phyloP scores from a whole-genome alignment of 2,329 filamentous ascomycete species.

The Magnaporthiopsis incrustans region DNA sequence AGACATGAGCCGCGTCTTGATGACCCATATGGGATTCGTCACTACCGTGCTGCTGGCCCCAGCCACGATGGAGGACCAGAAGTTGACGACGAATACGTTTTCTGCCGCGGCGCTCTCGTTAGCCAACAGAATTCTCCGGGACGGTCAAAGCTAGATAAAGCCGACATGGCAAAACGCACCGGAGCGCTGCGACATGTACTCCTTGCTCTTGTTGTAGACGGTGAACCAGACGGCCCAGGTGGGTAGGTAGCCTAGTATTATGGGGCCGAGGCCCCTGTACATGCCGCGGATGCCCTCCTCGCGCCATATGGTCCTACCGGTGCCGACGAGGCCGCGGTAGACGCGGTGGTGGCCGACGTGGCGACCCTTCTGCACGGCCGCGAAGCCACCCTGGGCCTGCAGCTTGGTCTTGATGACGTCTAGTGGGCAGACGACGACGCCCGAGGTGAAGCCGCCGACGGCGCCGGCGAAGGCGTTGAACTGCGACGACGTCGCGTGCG shows the following conservation, averaged over 20 bases:
- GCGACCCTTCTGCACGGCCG: constrained; percentile 38
- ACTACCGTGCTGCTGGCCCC: constrained; percentile 88
- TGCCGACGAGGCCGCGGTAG: constrained; percentile 83
- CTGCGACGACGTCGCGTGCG: constrained; percentile 48
- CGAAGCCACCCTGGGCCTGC: constrained; percentile 86
- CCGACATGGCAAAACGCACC: constrained; percentile 36
- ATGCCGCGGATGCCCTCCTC: constrained; percentile 85
- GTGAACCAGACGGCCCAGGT: constrained; percentile 99
- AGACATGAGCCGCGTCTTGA: constrained; percentile 97
- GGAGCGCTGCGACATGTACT: constrained; percentile 58
- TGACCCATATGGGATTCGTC: constrained; percentile 98
- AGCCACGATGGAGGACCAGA: constrained; percentile 84
- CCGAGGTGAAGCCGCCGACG: constrained; percentile 83
- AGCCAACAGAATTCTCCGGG: not conserved
- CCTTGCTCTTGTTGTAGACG: constrained; percentile 86
- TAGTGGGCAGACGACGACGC: constrained; percentile 89
- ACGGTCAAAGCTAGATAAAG: not conserved
- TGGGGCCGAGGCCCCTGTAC: constrained; percentile 88
- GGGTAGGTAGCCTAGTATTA: constrained; percentile 89
- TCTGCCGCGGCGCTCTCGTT: constrained; percentile 34
- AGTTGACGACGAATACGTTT: constrained; percentile 70
- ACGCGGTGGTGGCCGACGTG: constrained; percentile 48
- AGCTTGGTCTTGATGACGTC: constrained; percentile 99
- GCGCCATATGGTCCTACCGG: constrained; percentile 73
- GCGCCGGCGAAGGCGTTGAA: constrained; percentile 85